A percentile compares a stretch with the other conserved stretches of the same genome.
Evolutionary conservation across 2,329 filamentous ascomycete species (phyloP).

Genomic region (Coniochaeta ligniaria): DNA sequence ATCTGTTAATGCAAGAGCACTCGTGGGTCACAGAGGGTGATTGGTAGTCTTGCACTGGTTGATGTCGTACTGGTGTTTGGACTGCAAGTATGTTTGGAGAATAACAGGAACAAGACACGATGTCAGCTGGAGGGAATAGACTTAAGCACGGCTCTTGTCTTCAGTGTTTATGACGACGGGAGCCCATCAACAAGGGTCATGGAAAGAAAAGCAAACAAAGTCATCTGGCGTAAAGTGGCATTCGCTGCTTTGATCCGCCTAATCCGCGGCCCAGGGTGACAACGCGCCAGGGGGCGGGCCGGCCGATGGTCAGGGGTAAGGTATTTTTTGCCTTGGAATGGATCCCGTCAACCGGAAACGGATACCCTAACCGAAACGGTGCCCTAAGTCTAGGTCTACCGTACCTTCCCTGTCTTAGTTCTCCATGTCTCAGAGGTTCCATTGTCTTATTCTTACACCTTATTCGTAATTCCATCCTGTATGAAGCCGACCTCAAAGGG

Average conservation of each 20-base stretch:
- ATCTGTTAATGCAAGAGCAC: neutral
- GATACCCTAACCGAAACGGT: too few relatives aligned
- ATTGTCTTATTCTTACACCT: too few relatives aligned
- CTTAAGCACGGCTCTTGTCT: neutral
- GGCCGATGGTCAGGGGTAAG: neutral
- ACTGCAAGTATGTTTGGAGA: neutral
- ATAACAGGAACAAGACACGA: neutral
- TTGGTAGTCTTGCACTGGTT: neutral
- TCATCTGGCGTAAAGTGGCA: neutral
- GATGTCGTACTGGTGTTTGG: neutral
- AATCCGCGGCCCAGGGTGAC: neutral
- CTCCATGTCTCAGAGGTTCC: too few relatives aligned
- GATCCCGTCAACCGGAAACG: too few relatives aligned
- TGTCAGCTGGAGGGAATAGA: neutral
- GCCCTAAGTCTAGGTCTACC: too few relatives aligned
- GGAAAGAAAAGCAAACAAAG: neutral
- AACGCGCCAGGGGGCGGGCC: neutral
- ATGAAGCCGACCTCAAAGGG: too few relatives aligned
- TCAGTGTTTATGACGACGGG: neutral
- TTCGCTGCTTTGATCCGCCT: neutral
- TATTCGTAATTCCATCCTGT: too few relatives aligned
- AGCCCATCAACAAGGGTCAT: neutral
- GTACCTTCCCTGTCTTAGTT: too few relatives aligned
- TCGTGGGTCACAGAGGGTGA: neutral
- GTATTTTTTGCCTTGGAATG: too few relatives aligned